These are phyloP conservation scores for Fraxinus excelsior DNA, from an alignment of 257 asterid genomes.

Conservation along the genomic window DNA sequence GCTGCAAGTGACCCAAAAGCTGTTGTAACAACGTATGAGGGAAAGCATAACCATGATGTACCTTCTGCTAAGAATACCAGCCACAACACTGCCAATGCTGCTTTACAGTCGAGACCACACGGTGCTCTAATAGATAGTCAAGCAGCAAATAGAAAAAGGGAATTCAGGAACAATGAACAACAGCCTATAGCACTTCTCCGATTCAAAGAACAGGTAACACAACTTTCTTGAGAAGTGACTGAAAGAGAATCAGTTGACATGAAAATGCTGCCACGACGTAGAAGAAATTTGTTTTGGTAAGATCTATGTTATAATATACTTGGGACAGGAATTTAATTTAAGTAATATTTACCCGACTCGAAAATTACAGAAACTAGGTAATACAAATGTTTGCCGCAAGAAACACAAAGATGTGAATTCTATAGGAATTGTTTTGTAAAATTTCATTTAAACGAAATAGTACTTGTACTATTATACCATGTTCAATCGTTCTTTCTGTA, in stretches of 20 bases:
- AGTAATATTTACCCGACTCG: slow-evolving; percentile 14
- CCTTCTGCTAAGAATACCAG: slow-evolving; percentile 74
- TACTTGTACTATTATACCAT: slow-evolving; percentile 28
- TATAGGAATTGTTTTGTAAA: slow-evolving; percentile 32
- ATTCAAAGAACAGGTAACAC: slow-evolving; percentile 68
- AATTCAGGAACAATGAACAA: slow-evolving; percentile 49
- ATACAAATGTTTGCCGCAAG: slow-evolving; percentile 27
- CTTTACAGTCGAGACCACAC: slow-evolving; percentile 55
- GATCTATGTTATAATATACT: slow-evolving; percentile 24
- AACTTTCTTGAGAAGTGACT: slow-evolving; percentile 10
- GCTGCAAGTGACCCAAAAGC: slow-evolving; percentile 87
- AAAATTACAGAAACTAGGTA: slow-evolving; percentile 32
- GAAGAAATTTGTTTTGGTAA: slow-evolving; percentile 9
- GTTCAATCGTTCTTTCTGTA: slow-evolving; percentile 52
- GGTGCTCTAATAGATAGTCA: slow-evolving; percentile 31
- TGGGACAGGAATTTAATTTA: slow-evolving; percentile 28
- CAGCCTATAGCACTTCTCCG: slow-evolving; percentile 54
- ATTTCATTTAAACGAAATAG: slow-evolving; percentile 30
- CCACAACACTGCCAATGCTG: slow-evolving; percentile 50
- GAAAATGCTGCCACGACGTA: slow-evolving; percentile 16
- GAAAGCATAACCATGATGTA: slow-evolving; percentile 81
- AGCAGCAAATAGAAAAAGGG: slow-evolving; percentile 31
- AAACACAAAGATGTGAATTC: slow-evolving; percentile 16
- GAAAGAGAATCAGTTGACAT: slow-evolving; percentile 11
- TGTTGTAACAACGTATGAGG: slow-evolving; percentile 86